Evolutionary conservation across 148 eudicot genomes (phyloP), one percentile per base, ranked within the genome.

Genomic region (Rhododendron ferrugineum): DNA sequence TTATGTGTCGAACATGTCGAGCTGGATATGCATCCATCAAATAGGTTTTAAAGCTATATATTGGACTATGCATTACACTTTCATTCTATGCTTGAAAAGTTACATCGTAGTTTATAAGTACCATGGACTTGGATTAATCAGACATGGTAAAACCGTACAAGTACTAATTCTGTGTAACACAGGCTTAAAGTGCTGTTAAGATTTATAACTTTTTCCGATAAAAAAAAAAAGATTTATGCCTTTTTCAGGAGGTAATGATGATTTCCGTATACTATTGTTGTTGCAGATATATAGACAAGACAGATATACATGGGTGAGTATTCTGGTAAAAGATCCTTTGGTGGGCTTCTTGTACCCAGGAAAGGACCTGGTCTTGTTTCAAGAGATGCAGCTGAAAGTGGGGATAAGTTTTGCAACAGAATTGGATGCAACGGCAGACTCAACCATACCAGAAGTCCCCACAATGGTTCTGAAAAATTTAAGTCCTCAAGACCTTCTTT

Each of bases 401-500:
- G 89, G 83, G 91, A 91, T 87, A 93, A 88, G 76, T 91, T 92
- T 79, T 96, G 98, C 90, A 96, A 95, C 62, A 89, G 98, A 88
- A 87, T 86, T 85, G 96, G 97, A 64, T 96, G 99, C 88, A 89
- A 95, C 73, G 96, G 97, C 83, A 92, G 93, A 86, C 84, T 93
- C 85, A 93, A 88, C 84, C 84, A 88, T 34, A 44, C 84, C 37
- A 92, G 87, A 85, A 89, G 84, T 84, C 40, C 89, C 26, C 92
- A 87, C 84, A 85, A 49, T 85, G 90, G 86, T 79, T 91, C 93
- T 14, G 91, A 82, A 62, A 95, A 91, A 84, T 85, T 87, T 37
- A 93, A 92, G 88, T 79, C 89, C 78, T 40, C 86, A n/a, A 90
- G 82, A 75, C 82, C 90, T 75, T 87, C 93, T 86, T 86, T 88